Base-by-base conservation (phyloP, 495 filamentous ascomycete genomes). In the Friedmanniomyces endolithicus region DNA sequence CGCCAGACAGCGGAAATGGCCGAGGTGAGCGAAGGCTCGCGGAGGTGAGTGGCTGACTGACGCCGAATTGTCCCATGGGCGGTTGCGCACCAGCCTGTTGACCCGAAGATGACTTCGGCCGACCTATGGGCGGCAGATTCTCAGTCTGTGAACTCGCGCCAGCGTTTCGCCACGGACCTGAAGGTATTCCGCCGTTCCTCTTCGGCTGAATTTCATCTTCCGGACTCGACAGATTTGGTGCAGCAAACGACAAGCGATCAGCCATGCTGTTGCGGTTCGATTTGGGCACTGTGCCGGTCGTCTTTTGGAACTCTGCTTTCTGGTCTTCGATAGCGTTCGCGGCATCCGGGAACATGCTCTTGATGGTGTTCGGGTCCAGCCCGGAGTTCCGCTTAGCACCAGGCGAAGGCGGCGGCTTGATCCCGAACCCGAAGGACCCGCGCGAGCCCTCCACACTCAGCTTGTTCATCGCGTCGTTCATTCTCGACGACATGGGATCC, bases 331-430 rank as follows among this genome's bases (percentile, higher is more conserved):
- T 96, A 14, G 94, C 94, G 14, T 90, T 94, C 1, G 92, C 94
- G 22, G 92, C 92, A 74, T 97, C 92, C 6, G 92, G 92, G 67
- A 98, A 98, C 92, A 98, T 97, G 60, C 88, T 88, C 71, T 95
- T 90, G 67, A 96, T 94, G n/a, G 86, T 88, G 33, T 81, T 83
- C n/a, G 87, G 73, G 65, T 97, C 92, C 37, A 97, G 80, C 16
- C 81, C 89, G 27, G 92, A 96, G 67, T 92, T 90, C 52, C 92
- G 82, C 74, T 95, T 96, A 40, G 77, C 79, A 31, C 81, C 78
- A 14, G 83, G 80, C 25, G 87, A 86, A 48, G 85, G 81, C 22
- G 61, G 61, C 34, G 89, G 87, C 58, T 87, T 85, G 55, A 78
- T 77, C 50, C 84, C 83, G 60, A 95, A 58, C 1, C 65, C 67